These are phyloP conservation scores for Termitomyces sp. DNA, from an alignment of 768 basidiomycete species.

Conservation along the genomic window DNA sequence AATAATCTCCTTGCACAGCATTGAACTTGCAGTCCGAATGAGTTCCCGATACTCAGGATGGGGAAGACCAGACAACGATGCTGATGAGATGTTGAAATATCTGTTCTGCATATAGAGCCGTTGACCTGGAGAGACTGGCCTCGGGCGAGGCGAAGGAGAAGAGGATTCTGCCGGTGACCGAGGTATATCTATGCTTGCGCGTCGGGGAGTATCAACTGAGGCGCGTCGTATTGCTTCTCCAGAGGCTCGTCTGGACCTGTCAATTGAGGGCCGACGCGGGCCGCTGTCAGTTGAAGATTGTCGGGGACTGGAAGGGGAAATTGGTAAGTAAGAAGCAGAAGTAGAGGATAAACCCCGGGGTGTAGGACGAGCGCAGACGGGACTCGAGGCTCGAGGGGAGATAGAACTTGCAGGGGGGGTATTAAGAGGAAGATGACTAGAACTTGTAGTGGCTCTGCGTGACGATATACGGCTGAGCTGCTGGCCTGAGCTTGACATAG, in stretches of 20 bases:
- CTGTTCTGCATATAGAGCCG: slow-evolving; percentile 49
- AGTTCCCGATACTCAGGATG: slow-evolving; percentile 63
- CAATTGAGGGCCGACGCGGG: slow-evolving; percentile 31
- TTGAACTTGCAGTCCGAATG: slow-evolving; percentile 59
- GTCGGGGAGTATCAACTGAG: slow-evolving; percentile 24
- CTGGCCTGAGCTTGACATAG: slow-evolving; percentile 33
- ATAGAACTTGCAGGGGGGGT: slow-evolving; percentile 36
- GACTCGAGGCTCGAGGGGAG: slow-evolving; percentile 34
- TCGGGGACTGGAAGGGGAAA: slow-evolving; percentile 31
- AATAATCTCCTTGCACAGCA: slow-evolving; percentile 64
- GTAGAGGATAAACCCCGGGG: slow-evolving; percentile 43
- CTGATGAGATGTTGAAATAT: slow-evolving; percentile 56
- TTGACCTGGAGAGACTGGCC: slow-evolving; percentile 44
- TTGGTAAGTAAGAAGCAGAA: slow-evolving; percentile 50
- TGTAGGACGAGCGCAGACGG: slow-evolving; percentile 40
- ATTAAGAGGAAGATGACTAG: slow-evolving; percentile 36
- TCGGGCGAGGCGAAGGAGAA: slow-evolving; percentile 39
- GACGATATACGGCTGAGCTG: slow-evolving; percentile 30
- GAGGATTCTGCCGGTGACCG: slow-evolving; percentile 21
- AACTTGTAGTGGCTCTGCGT: slow-evolving; percentile 30
- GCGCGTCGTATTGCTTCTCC: slow-evolving; percentile 19
- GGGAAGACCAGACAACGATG: slow-evolving; percentile 44
- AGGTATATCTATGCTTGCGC: slow-evolving; percentile 34
- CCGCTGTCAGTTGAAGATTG: slow-evolving; percentile 33
- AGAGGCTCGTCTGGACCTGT: slow-evolving; percentile 28